Percentiles rank a stretch among this genome's conserved stretches.
Conservation (phyloP, 2,329 filamentous ascomycete species). For the Penicillium sp. region DNA sequence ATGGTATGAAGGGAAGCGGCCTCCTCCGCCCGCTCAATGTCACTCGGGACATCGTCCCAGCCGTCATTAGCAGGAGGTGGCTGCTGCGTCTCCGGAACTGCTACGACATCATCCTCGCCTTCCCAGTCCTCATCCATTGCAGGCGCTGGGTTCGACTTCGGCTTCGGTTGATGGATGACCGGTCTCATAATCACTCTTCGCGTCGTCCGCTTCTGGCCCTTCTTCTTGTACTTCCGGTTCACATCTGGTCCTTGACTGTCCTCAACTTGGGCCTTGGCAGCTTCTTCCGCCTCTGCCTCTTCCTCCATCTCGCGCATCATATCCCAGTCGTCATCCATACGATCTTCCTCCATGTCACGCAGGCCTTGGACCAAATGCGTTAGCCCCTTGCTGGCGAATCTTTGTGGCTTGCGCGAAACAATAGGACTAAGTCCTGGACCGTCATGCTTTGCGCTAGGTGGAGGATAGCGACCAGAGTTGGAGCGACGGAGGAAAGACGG, state of each 20-base stretch:
- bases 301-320: slow-evolving; percentile 47
- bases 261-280: slow-evolving; percentile 32
- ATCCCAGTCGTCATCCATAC: slow-evolving; percentile 45
- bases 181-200: slow-evolving; percentile 47
- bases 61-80: slow-evolving; percentile 11
- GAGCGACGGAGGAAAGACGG: slow-evolving; percentile 43
- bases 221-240: slow-evolving; percentile 46
- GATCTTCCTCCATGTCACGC: slow-evolving; percentile 44
- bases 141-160: slow-evolving; percentile 24
- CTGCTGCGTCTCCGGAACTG: slow-evolving; percentile 33
- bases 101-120: slow-evolving; percentile 31
- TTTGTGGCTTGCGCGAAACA: slow-evolving; percentile 36
- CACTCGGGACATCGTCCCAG: slow-evolving; percentile 12
- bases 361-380: slow-evolving; percentile 42
- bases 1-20: slow-evolving; percentile 30
- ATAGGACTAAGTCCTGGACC: slow-evolving; percentile 38
- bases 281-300: slow-evolving; percentile 32
- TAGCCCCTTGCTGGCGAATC: slow-evolving; percentile 42
- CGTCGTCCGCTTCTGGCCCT: slow-evolving; percentile 52
- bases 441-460: slow-evolving; percentile 12
- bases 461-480: slow-evolving; percentile 33
- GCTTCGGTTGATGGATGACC: slow-evolving; percentile 33
- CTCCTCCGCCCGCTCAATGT: slow-evolving; percentile 13
- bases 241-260: slow-evolving; percentile 37
- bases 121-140: slow-evolving; percentile 19